These are phyloP conservation scores for Quercus variabilis DNA, from an alignment of 306 rosid genomes.

Conservation along the genomic window DNA sequence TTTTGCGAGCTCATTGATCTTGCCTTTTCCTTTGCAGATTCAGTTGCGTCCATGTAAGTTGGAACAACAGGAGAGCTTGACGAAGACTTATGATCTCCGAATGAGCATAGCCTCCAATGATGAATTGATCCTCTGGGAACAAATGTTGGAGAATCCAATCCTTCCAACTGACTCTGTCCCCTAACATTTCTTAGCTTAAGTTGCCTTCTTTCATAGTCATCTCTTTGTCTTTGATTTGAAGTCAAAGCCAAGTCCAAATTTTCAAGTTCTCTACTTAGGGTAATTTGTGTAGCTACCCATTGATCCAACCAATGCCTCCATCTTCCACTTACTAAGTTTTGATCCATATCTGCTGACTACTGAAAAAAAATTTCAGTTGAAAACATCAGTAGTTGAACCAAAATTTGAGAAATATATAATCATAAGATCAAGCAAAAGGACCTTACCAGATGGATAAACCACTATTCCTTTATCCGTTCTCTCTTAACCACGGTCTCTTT, in stretches of 20 bases:
- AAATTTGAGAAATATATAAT: not conserved
- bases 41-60: conserved; percentile 79
- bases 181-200: conserved; percentile 35
- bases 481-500: conserved; percentile 38
- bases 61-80: conserved; percentile 65
- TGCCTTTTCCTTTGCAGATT: no score
- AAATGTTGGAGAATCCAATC: conserved; percentile 45
- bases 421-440: not conserved
- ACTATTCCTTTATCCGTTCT: no score
- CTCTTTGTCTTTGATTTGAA: conserved; percentile 32
- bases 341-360: conserved; percentile 85
- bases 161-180: conserved; percentile 33
- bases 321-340: conserved; percentile 72
- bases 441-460: conserved; percentile 46
- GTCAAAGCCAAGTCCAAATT: conserved; percentile 63
- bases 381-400: conserved; percentile 10
- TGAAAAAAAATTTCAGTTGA: conserved; percentile 10
- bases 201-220: conserved; percentile 39
- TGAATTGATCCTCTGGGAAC: conserved; percentile 34
- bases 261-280: conserved; percentile 55
- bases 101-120: conserved; percentile 54
- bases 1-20: no score
- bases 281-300: conserved; percentile 55
- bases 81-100: conserved; percentile 52
- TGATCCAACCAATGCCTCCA: conserved; percentile 76